Evolutionary conservation across 1,284 basidiomycete genomes (phyloP), one percentile per base, ranked within the genome.

Genomic region (Apiotrichum sp.): DNA sequence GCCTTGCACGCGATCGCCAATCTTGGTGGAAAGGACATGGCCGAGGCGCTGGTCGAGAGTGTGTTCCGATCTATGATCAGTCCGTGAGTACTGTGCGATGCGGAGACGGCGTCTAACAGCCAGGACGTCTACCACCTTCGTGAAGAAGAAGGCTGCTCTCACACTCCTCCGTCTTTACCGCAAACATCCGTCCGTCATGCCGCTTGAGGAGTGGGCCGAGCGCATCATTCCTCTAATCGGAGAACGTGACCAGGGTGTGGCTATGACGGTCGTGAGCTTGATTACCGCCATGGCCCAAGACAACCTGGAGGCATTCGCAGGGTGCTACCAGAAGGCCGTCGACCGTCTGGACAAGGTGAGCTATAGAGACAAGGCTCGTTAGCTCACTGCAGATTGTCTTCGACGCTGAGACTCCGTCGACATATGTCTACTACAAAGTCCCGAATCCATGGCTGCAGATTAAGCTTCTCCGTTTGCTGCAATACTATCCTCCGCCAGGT

Each of bases 381-480:
- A 22, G 36, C 63, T 65, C 46, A 56, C 59, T 10, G 50, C 65
- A 95, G 89, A 83, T 98, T 62, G 83, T 97, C 14, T 86, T 98
- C 57, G 89, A 95, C 66, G 85, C 88, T 58, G 90, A 98, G 67
- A 93, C 88, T 67, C 80, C 86, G 3, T 81, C 86, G 39, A 87
- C 91, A 54, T 98, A 98, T 71, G 82, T 93, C 34, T 99, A 98
- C 74, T 98, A 99, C 79, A 75, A 76, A 58, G 71, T 72, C 3
- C 96, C 96, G 22, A 89, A 91, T 38, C 95, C 95, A 0, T 98
- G 95, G 96, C 80, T 98, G 34, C 95, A 98, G 78, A 90, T 98
- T 63, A 98, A 98, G 76, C 82, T 98, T 5, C 80, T 99, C 13
- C 86, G 93, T 14, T 76, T 99, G 34, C 76, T 99, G 46, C 96